Evolutionary conservation across 331 rosid species (phyloP), one percentile per base, ranked within the genome.

Genomic region (Malus hybrid): DNA sequence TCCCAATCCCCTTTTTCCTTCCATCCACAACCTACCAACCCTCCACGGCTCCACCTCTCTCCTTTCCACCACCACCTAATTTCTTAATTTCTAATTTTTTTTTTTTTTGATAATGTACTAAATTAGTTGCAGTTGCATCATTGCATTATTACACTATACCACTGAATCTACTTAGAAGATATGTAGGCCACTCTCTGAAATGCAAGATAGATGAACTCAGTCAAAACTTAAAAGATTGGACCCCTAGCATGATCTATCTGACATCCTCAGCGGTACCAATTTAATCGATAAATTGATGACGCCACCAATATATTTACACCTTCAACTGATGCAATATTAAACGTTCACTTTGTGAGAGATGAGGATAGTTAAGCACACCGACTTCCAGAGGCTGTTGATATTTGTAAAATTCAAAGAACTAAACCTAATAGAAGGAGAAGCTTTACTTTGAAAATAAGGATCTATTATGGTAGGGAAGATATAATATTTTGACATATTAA

Each of bases 161-260:
- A 32, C 34, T 32, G 34, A 32, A 32, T 32, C 6, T 32, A 32
- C 34, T 32, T 5, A 5, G 34, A 32, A 32, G 34, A 32, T 32
- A 32, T 32, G 34, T 32, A 4, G 6, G 5, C 34, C 34, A 32
- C 34, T 32, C 5, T 32, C 98, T 93, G 89, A 83, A 83, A 31
- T 22, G 48, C 78, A 82, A 61, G 65, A 70, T 48, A 74, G 36
- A 71, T 31, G 24, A 78, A 42, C 54, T 70, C 32, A 31, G 50
- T 70, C 46, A 70, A 52, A 48, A 54, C 48, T 18, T 28, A 4
- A 34, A 16, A 66, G 46, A 42, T 29, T 65, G 16, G 16, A 15
- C 4, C 4, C 42, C 12, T 64, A 32, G 33, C 15, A 33, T 65
- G 46, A 65, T 15, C 6, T 7, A 5, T 19, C 28, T 9, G 28